phyloP scores from a whole-genome alignment of 306 rosid species.

The Mucuna pruriens region DNA sequence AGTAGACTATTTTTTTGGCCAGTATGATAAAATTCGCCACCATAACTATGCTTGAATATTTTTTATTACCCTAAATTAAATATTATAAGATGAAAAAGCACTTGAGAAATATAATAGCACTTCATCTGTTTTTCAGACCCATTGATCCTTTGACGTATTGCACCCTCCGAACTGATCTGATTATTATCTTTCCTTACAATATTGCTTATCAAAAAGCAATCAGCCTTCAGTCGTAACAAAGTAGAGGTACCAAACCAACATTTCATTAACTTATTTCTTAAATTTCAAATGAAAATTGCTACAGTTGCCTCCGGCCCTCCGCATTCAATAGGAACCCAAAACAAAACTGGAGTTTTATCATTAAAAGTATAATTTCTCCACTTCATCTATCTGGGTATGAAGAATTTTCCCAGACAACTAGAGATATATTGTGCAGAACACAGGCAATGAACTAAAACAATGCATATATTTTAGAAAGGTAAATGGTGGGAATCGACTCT shows the following conservation, averaged over 20 bases:
- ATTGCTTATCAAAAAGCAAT: not conserved
- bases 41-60: not conserved
- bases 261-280: conserved; percentile 1
- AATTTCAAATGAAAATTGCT: conserved; percentile 29
- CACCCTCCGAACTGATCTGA: conserved; percentile 13
- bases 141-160: conserved; percentile 15
- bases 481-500: not conserved
- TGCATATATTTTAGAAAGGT: not conserved
- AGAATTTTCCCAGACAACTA: conserved; percentile 10
- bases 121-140: conserved; percentile 13
- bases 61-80: not conserved
- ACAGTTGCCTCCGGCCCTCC: not conserved
- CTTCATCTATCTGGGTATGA: not conserved
- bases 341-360: conserved; percentile 13
- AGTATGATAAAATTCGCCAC: not conserved
- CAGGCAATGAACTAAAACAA: not conserved
- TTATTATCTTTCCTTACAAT: not conserved
- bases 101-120: not conserved
- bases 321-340: conserved; percentile 24
- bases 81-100: not conserved
- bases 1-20: not conserved
- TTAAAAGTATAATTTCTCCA: not conserved
- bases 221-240: conserved; percentile 19
- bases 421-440: not conserved
- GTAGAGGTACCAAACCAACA: not conserved